A percentile compares a stretch with the other conserved stretches of the same genome.
Conservation (phyloP, 345 rosid species). For the Mercurialis annua region DNA sequence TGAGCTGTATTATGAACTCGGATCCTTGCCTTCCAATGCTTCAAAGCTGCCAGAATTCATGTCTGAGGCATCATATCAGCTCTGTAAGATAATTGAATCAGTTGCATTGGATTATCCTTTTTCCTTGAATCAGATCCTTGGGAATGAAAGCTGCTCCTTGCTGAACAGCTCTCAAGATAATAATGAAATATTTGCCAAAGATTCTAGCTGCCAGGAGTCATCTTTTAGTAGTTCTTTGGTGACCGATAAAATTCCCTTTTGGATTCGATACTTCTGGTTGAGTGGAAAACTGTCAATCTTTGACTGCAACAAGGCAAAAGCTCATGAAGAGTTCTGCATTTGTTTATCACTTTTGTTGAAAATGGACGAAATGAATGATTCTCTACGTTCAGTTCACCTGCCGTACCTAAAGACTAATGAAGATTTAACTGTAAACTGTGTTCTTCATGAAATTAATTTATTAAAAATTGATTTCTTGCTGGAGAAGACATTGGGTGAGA, state of each 20-base stretch:
- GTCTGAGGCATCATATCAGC: conserved; percentile 76
- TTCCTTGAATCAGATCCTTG: conserved; percentile 30
- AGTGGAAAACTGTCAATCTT: conserved; percentile 74
- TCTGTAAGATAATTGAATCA: conserved; percentile 83
- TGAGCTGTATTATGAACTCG: conserved; percentile 77
- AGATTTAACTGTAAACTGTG: conserved; percentile 56
- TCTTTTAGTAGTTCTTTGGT: conserved; percentile 27
- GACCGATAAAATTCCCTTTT: conserved; percentile 51
- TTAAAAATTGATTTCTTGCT: conserved; percentile 66
- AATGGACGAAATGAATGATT: conserved; percentile 36
- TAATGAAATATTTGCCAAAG: conserved; percentile 21
- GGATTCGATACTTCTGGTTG: conserved; percentile 90
- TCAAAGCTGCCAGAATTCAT: conserved; percentile 51
- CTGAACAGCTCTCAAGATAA: conserved; percentile 37
- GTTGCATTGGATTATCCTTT: conserved; percentile 64
- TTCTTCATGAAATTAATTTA: conserved; percentile 73
- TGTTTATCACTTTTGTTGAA: conserved; percentile 60
- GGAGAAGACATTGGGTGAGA: conserved; percentile 61
- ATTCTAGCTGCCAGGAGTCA: conserved; percentile 26
- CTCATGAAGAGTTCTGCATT: conserved; percentile 58
- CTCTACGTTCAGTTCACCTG: conserved; percentile 38
- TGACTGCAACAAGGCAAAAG: conserved; percentile 78
- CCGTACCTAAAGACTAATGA: conserved; percentile 62
- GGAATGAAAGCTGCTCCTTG: conserved; percentile 34
- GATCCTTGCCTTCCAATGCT: conserved; percentile 46